phyloP scores from a whole-genome alignment of 345 rosid species.

The Brassica juncea region DNA sequence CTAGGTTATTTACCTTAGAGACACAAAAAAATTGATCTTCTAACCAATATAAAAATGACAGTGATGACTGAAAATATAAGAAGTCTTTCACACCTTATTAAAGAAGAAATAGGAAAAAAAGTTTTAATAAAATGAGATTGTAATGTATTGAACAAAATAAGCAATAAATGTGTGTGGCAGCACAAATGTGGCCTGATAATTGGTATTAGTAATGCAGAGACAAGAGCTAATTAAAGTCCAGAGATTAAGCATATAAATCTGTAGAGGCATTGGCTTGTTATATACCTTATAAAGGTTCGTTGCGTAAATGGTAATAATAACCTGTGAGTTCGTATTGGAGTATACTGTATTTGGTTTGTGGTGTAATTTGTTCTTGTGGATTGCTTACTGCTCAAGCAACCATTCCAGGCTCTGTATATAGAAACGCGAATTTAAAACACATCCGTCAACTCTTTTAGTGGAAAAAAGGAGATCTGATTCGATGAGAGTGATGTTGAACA shows the following conservation, averaged over 20 bases:
- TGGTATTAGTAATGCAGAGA: neutral
- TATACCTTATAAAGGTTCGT: neutral
- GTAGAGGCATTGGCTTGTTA: conserved; percentile 12
- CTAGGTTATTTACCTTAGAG: neutral
- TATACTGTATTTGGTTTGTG: conserved; percentile 22
- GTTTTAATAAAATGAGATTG: neutral
- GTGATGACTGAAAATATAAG: neutral
- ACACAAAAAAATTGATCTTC: neutral
- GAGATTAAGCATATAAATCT: conserved; percentile 11
- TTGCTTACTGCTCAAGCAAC: conserved; percentile 48
- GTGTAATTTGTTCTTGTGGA: neutral
- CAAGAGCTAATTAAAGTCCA: conserved; percentile 18
- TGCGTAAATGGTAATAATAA: conserved; percentile 24
- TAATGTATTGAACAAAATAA: neutral
- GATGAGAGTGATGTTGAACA: neutral
- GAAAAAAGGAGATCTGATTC: neutral
- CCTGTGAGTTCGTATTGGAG: conserved; percentile 29
- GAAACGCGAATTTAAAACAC: neutral
- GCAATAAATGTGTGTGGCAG: conserved; percentile 11
- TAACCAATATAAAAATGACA: neutral
- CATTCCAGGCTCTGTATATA: conserved; percentile 69
- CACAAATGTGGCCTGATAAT: conserved; percentile 24
- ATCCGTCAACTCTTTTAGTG: neutral
- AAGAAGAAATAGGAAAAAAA: neutral
- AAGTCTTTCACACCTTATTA: neutral